phyloP scores from a whole-genome alignment of 2,329 filamentous ascomycete genomes.

The Aspergillus cejpii region DNA sequence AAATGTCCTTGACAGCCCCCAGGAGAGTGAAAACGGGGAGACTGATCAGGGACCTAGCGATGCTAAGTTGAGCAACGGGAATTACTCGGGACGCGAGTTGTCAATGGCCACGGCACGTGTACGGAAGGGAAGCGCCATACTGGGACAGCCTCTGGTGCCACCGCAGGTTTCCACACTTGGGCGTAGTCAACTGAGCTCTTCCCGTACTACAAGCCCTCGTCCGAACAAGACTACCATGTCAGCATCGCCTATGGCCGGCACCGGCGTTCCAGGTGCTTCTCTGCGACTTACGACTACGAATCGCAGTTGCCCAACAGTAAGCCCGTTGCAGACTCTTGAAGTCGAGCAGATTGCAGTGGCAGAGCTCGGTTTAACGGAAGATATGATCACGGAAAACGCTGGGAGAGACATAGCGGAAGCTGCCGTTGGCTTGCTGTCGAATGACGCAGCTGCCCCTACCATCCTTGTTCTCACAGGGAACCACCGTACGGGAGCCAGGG shows the following conservation, averaged over 20 bases:
- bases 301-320: conserved; percentile 52
- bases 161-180: conserved; percentile 31
- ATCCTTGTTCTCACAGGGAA: conserved; percentile 88
- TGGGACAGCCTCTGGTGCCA: conserved; percentile 33
- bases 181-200: conserved; percentile 31
- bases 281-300: conserved; percentile 51
- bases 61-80: conserved; percentile 42
- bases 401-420: conserved; percentile 77
- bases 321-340: conserved; percentile 78
- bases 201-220: conserved; percentile 37
- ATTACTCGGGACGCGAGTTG: conserved; percentile 40
- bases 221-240: conserved; percentile 37
- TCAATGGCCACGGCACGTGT: conserved; percentile 35
- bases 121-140: conserved; percentile 40
- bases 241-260: conserved; percentile 39
- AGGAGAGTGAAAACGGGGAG: conserved; percentile 71
- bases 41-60: conserved; percentile 40
- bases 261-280: conserved; percentile 34
- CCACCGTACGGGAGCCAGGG: conserved; percentile 78
- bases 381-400: conserved; percentile 87
- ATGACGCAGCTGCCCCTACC: conserved; percentile 48
- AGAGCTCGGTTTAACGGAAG: conserved; percentile 78
- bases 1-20: conserved; percentile 68
- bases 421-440: conserved; percentile 64
- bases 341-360: conserved; percentile 85